phyloP scores from a whole-genome alignment of 164 flowering plant species.

The Magnolia kwangsiensis region DNA sequence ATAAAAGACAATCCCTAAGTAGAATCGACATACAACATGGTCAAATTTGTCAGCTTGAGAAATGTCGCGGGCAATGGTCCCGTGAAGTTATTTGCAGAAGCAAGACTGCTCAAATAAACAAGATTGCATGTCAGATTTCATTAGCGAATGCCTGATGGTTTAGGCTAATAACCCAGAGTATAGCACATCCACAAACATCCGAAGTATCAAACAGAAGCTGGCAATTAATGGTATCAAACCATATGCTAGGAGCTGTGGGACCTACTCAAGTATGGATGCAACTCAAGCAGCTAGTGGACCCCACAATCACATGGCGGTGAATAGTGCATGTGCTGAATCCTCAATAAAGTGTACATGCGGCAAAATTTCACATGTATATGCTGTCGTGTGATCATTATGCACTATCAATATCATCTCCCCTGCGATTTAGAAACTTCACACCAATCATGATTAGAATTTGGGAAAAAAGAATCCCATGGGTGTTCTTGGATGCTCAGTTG shows the following conservation, averaged over 20 bases:
- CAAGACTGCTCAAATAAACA: constrained; percentile 17
- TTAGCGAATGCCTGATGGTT: neutral
- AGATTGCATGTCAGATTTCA: neutral
- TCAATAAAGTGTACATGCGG: neutral
- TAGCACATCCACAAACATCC: neutral
- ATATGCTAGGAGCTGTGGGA: neutral
- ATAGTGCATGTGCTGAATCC: neutral
- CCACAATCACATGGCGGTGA: neutral
- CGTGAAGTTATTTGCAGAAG: constrained; percentile 48
- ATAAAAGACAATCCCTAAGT: neutral
- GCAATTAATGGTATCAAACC: neutral
- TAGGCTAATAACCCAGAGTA: neutral
- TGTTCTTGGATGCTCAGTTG: too few relatives aligned
- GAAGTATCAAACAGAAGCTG: neutral
- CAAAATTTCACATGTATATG: neutral
- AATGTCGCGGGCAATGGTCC: constrained; percentile 46
- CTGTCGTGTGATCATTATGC: too few relatives aligned
- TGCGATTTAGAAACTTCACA: too few relatives aligned
- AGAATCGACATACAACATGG: constrained; percentile 41
- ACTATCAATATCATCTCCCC: too few relatives aligned
- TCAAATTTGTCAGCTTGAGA: constrained; percentile 39
- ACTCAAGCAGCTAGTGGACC: neutral
- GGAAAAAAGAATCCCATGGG: too few relatives aligned
- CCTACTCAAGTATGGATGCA: neutral
- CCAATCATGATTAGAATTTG: too few relatives aligned